These are phyloP conservation scores for Naematelia encephala DNA, from an alignment of 768 basidiomycete genomes.

Conservation along the genomic window DNA sequence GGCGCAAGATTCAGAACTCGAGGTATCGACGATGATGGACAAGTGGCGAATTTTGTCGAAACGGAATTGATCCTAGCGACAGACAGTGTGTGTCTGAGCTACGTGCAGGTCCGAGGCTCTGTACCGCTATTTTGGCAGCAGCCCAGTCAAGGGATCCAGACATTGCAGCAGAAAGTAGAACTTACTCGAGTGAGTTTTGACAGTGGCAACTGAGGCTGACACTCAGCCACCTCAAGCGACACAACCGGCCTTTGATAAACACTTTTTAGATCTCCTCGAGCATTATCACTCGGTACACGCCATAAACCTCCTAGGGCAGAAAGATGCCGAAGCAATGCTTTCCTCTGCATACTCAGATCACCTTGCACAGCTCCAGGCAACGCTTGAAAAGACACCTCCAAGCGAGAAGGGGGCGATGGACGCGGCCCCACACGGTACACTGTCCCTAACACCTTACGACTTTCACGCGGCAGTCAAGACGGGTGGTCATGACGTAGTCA, in stretches of 20 bases:
- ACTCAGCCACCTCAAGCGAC: conserved; percentile 74
- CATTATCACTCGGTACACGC: conserved; percentile 82
- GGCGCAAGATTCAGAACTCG: conserved; percentile 96
- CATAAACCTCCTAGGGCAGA: conserved; percentile 84
- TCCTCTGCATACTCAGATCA: conserved; percentile 79
- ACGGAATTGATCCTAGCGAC: conserved; percentile 88
- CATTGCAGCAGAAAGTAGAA: conserved; percentile 89
- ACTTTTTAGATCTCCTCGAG: conserved; percentile 79
- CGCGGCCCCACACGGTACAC: conserved; percentile 20
- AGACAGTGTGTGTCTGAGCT: conserved; percentile 82
- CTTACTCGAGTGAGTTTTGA: conserved; percentile 54
- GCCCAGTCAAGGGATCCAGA: conserved; percentile 72
- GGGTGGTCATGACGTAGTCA: conserved; percentile 82
- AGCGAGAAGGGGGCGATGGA: conserved; percentile 48
- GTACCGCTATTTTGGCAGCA: conserved; percentile 99
- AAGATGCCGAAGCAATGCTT: conserved; percentile 84
- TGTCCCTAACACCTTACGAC: conserved; percentile 75
- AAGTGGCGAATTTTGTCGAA: conserved; percentile 97
- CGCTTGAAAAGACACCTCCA: conserved; percentile 16
- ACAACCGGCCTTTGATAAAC: conserved; percentile 94
- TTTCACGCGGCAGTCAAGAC: conserved; percentile 80
- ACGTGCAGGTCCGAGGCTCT: conserved; percentile 89
- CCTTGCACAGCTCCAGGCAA: conserved; percentile 52
- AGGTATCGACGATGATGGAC: conserved; percentile 81
- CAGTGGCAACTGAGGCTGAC: background rate